Evolutionary conservation across 208 protist species (phyloP), one percentile per base, ranked within the genome.

Genomic region (Leishmania braziliensis): DNA sequence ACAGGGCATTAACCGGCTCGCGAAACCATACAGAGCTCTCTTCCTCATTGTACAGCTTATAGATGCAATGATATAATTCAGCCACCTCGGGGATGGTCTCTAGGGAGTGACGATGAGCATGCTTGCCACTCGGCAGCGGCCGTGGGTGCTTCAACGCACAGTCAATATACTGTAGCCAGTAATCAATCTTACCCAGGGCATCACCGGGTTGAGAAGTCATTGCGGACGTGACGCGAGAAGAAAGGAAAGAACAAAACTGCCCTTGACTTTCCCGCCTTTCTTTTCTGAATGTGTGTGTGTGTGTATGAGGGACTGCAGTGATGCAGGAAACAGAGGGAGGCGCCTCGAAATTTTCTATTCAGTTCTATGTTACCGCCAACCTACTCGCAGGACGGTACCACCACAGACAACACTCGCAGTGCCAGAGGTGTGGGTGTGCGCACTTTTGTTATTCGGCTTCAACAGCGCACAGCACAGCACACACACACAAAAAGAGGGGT

Each of bases 1-100:
- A 74, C 10, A 97, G 82, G 18, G 93, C 93, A 82, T 97, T 89
- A 36, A 97, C 93, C n/a, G 93, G 93, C 78, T 97, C 91, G 29
- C 90, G 81, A 68, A 97, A 97, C 74, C 82, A 75, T 36, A 85
- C 87, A 5, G 92, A 93, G 65, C 86, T 85, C 71, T 83, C 84
- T 80, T 93, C 91, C 76, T 94, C 88, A 23, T 79, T 91, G 87
- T 97, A 97, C 0, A 97, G 87, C 69, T 93, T 92, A 74, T 91
- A 95, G 2, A 97, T 77, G 79, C 90, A 93, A 73, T 94, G 85
- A 75, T 97, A 97, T 12, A 97, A 43, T 43, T 95, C 91, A 20
- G 84, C 83, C 36, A 97, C 68, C 53, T 95, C 91, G 16, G 87
- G 87, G 39, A 84, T 81, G 10, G 85, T 83, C 58, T 81, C 83